Conservation (phyloP, 2,329 filamentous ascomycete genomes). For the Fusarium sp. region DNA sequence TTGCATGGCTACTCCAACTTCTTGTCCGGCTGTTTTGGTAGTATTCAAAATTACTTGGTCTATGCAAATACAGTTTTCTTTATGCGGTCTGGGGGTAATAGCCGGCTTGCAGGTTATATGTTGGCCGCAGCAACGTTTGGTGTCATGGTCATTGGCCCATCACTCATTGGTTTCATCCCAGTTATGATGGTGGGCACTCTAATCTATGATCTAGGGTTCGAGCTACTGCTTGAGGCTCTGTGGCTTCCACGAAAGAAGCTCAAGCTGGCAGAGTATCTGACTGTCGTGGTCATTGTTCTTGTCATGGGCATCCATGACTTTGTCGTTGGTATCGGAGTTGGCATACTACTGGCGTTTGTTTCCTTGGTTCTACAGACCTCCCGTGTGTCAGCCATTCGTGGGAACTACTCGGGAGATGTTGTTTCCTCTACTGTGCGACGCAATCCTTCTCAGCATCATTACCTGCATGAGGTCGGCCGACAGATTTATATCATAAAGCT, state of each 20-base stretch:
- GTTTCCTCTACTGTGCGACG: slow-evolving; percentile 92
- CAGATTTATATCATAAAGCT: slow-evolving; percentile 94
- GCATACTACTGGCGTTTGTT: slow-evolving; percentile 89
- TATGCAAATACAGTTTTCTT: slow-evolving; percentile 99
- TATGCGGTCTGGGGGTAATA: slow-evolving; percentile 89
- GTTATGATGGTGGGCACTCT: slow-evolving; percentile 96
- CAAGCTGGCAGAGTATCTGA: slow-evolving; percentile 86
- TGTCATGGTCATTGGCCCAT: slow-evolving; percentile 85
- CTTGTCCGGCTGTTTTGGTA: slow-evolving; percentile 83
- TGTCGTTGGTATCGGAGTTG: slow-evolving; percentile 90
- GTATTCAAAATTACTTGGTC: slow-evolving; percentile 95
- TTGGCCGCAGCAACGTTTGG: slow-evolving; percentile 81
- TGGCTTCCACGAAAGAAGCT: slow-evolving; percentile 90
- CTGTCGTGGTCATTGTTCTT: slow-evolving; percentile 86
- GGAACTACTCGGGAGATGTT: slow-evolving; percentile 87
- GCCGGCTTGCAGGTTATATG: slow-evolving; percentile 83
- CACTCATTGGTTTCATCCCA: slow-evolving; percentile 91
- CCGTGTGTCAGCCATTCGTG: slow-evolving; percentile 85
- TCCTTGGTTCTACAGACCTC: slow-evolving; percentile 93
- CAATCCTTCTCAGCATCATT: slow-evolving; percentile 87
- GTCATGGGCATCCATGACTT: slow-evolving; percentile 99
- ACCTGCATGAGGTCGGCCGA: slow-evolving; percentile 81
- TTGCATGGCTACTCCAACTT: slow-evolving; percentile 94
- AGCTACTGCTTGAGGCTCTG: slow-evolving; percentile 86
- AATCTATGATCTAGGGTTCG: slow-evolving; percentile 94